These are phyloP conservation scores for Leccinum rimulosum DNA, from an alignment of 768 basidiomycete genomes.

Conservation along the genomic window DNA sequence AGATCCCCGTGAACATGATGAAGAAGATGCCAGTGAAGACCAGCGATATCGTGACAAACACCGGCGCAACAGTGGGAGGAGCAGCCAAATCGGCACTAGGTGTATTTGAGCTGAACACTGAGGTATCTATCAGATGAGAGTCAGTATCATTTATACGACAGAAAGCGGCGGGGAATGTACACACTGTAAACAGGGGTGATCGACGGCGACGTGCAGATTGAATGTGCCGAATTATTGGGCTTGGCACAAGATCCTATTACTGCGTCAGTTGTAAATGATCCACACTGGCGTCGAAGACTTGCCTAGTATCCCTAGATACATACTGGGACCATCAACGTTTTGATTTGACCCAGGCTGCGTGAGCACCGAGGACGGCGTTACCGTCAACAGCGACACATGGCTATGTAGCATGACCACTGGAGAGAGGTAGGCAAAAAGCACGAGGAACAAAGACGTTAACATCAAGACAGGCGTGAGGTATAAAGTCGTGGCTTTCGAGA, in stretches of 20 bases:
- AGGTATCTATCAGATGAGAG: slow-evolving; percentile 47
- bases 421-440: slow-evolving; percentile 66
- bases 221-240: slow-evolving; percentile 41
- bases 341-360: slow-evolving; percentile 33
- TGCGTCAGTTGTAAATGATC: slow-evolving; percentile 1
- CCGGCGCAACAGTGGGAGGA: slow-evolving; percentile 59
- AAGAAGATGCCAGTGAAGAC: slow-evolving; percentile 60
- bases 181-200: slow-evolving; percentile 63
- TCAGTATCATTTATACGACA: background rate
- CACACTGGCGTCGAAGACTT: slow-evolving; percentile 13
- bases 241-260: slow-evolving; percentile 65
- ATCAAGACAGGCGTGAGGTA: slow-evolving; percentile 67
- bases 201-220: slow-evolving; percentile 56
- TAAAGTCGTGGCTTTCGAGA: slow-evolving; percentile 65
- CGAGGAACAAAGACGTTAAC: slow-evolving; percentile 63
- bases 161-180: slow-evolving; percentile 15
- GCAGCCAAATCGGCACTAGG: slow-evolving; percentile 56
- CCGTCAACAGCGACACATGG: slow-evolving; percentile 62
- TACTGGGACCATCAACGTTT: slow-evolving; percentile 61
- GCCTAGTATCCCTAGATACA: slow-evolving; percentile 69
- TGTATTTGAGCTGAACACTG: slow-evolving; percentile 54
- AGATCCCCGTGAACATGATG: slow-evolving; percentile 59
- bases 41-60: slow-evolving; percentile 61
- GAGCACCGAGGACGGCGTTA: slow-evolving; percentile 52
- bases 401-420: slow-evolving; percentile 58